Evolutionary conservation across 169 alveolate species (phyloP), one percentile per base, ranked within the genome.

Genomic region (Pseudocohnilembus persalinus): DNA sequence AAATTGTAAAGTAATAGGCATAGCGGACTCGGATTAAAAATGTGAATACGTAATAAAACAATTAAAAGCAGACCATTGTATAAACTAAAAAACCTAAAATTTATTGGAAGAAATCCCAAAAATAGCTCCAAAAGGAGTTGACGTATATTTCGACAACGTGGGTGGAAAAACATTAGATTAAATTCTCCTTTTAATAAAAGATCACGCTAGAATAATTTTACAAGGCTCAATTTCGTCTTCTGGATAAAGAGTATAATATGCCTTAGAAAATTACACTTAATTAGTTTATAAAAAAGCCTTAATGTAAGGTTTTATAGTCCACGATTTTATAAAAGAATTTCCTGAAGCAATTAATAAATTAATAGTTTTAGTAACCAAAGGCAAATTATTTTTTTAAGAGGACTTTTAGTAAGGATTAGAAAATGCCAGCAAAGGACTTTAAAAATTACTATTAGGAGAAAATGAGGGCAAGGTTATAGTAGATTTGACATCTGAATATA

Each of bases 171-270:
- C 85, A 29, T 76, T 90, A 31, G 94, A 90, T 82, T 77, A 73
- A 16, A 49, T 88, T 31, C 78, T 90, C 29, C 29, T 81, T 31
- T 74, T 79, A 31, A 88, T 90, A 31, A 88, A 74, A 64, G 89
- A 88, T 65, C 76, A 82, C 31, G 87, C 89, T 20, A 85, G 92
- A 72, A 88, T 90, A 16, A 74, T 87, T 33, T 30, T 88, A 34
- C 84, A 92, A 78, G 94, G 94, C 24, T 92, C 94, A 33, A 88
- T 90, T 77, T 85, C 92, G 24, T 65, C 85, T 6, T 90, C 88
- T 33, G 84, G 81, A 74, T 31, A 25, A 16, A 30, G 73, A n/a
- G 25, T 29, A 79, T 83, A 89, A 11, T 76, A 88, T 83, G 83
- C 76, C 26, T 49, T 88, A 16, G 74, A 85, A 34, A 87, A 91